These are phyloP conservation scores for Guyanaporus albipodus DNA, from an alignment of 768 basidiomycete species.

Conservation along the genomic window DNA sequence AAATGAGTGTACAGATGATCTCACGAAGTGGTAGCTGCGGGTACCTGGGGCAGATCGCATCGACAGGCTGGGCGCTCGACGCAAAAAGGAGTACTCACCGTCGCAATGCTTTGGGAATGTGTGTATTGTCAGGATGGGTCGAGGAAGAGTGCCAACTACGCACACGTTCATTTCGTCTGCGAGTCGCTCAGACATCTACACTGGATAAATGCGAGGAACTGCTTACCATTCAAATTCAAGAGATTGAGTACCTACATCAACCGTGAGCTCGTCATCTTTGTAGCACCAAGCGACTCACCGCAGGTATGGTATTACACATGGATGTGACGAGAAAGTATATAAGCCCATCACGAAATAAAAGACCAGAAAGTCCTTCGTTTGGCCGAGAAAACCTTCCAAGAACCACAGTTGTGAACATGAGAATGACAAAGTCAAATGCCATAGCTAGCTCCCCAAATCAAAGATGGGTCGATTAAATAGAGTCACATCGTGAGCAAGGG, in stretches of 20 bases:
- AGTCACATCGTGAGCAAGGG: not conserved
- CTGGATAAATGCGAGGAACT: not conserved
- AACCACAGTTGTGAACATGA: slow-evolving; percentile 51
- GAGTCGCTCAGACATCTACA: not conserved
- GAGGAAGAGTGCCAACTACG: not conserved
- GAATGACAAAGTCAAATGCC: slow-evolving; percentile 62
- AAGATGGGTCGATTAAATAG: not conserved
- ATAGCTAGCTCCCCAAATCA: slow-evolving; percentile 45
- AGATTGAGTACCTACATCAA: slow-evolving; percentile 23
- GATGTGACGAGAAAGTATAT: slow-evolving; percentile 67
- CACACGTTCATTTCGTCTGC: slow-evolving; percentile 28
- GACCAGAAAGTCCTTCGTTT: slow-evolving; percentile 56
- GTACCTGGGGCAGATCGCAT: slow-evolving; percentile 39
- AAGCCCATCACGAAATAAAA: slow-evolving; percentile 71
- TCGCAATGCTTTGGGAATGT: slow-evolving; percentile 17
- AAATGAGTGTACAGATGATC: not conserved
- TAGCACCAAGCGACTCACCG: slow-evolving; percentile 38
- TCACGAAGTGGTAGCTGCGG: slow-evolving; percentile 64
- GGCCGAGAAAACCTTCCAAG: slow-evolving; percentile 43
- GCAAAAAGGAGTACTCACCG: slow-evolving; percentile 10
- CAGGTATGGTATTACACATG: slow-evolving; percentile 62
- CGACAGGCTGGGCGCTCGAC: not conserved
- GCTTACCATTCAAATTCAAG: slow-evolving; percentile 25
- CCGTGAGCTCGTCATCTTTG: not conserved
- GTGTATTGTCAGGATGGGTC: slow-evolving; percentile 1